Evolutionary conservation across 106 monocot species (phyloP).

Genomic region (Apostasia ramifera): DNA sequence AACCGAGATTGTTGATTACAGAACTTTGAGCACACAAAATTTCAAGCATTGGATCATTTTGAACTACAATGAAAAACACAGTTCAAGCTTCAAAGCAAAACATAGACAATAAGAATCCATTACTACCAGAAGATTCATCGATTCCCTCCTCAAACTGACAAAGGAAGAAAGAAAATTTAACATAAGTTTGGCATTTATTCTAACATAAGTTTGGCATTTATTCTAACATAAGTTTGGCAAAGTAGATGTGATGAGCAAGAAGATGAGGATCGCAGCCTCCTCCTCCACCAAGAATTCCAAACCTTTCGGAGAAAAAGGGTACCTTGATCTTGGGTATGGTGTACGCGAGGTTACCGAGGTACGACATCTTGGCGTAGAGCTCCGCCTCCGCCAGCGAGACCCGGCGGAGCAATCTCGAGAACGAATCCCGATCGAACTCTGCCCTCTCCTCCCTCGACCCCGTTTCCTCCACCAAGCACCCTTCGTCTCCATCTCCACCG

Average conservation of each 20-base stretch:
- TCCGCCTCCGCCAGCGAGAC: constrained; percentile 51
- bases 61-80: too few species aligned
- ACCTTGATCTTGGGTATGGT: constrained; percentile 72
- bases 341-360: constrained; percentile 69
- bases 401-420: constrained; percentile 47
- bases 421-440: constrained; percentile 51
- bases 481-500: constrained; percentile 15
- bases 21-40: too few species aligned
- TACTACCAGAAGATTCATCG: not conserved
- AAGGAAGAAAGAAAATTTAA: not conserved
- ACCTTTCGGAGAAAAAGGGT: not conserved
- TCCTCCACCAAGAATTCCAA: not conserved
- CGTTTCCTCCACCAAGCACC: constrained; percentile 1
- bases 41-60: too few species aligned
- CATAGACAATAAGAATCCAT: too few species aligned
- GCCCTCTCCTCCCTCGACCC: constrained; percentile 13
- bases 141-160: not conserved
- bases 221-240: too few species aligned
- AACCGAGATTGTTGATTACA: too few species aligned
- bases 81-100: too few species aligned
- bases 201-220: too few species aligned
- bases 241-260: not conserved
- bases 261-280: not conserved
- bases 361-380: constrained; percentile 52
- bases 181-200: too few species aligned